These are phyloP conservation scores for Pleurostoma richardsiae DNA, from an alignment of 2,329 filamentous ascomycete species.

Conservation along the genomic window DNA sequence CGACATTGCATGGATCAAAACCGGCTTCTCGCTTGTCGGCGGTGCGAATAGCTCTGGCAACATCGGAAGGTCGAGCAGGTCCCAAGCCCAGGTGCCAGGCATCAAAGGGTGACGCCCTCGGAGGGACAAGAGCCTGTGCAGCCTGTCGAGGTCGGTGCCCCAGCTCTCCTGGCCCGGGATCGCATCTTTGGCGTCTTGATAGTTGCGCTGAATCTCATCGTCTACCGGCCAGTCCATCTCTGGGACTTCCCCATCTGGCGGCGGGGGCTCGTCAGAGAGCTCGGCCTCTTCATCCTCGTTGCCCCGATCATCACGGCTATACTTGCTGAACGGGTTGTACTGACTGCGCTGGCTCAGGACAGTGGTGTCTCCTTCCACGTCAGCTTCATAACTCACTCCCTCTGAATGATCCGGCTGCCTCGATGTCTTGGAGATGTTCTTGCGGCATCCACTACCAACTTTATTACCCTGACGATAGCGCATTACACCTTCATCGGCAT, in stretches of 20 bases:
- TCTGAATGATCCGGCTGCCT: too few species aligned
- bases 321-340: too few species aligned
- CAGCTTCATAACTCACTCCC: too few species aligned
- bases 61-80: constrained; percentile 25
- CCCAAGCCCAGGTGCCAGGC: constrained; percentile 21
- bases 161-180: constrained; percentile 16
- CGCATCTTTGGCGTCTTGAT: constrained; percentile 7
- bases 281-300: too few species aligned
- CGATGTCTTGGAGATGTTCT: too few species aligned
- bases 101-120: constrained; percentile 27
- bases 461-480: too few species aligned
- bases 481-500: not conserved
- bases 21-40: constrained; percentile 10
- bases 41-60: constrained; percentile 23
- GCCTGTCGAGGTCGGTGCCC: constrained; percentile 21
- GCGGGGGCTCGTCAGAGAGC: too few species aligned
- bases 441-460: too few species aligned
- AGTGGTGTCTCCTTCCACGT: too few species aligned
- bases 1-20: constrained; percentile 17
- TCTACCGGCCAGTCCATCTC: constrained; percentile 11
- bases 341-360: too few species aligned
- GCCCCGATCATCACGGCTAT: too few species aligned
- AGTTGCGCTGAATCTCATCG: constrained; percentile 9
- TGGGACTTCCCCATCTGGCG: not conserved
- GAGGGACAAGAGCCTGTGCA: constrained; percentile 26